Percentiles rank a stretch among this genome's conserved stretches.
Conservation (phyloP, 768 basidiomycete genomes). For the Agaricus blazei region DNA sequence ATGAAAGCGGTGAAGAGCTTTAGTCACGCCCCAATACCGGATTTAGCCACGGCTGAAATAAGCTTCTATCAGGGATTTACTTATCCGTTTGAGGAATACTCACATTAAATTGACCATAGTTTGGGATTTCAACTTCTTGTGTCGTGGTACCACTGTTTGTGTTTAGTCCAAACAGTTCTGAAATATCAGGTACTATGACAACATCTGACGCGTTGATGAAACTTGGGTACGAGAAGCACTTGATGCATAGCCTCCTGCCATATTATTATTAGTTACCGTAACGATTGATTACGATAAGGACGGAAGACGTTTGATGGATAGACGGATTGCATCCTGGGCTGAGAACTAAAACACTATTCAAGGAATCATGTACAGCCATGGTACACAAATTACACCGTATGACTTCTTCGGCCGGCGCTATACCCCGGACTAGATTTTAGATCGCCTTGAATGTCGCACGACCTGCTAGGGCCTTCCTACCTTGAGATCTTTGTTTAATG, state of each 20-base stretch:
- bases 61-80: conserved; percentile 7
- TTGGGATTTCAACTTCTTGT: background rate
- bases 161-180: background rate
- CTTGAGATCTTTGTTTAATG: background rate
- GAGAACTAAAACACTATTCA: conserved; percentile 2
- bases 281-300: conserved; percentile 7
- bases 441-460: background rate
- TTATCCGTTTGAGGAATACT: background rate
- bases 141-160: background rate
- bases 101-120: background rate
- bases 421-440: conserved; percentile 3
- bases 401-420: background rate
- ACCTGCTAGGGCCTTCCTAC: background rate
- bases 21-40: background rate
- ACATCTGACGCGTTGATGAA: conserved; percentile 11
- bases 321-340: conserved; percentile 9
- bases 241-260: conserved; percentile 9
- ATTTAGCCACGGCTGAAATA: conserved; percentile 6
- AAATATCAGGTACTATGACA: conserved; percentile 10
- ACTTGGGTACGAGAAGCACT: conserved; percentile 6
- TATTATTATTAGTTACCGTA: conserved; percentile 1
- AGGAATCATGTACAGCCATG: background rate
- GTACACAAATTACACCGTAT: background rate
- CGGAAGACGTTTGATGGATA: conserved; percentile 6
- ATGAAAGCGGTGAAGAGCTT: background rate